phyloP scores from a whole-genome alignment of 495 filamentous ascomycete genomes.

The Penicillium parvum region DNA sequence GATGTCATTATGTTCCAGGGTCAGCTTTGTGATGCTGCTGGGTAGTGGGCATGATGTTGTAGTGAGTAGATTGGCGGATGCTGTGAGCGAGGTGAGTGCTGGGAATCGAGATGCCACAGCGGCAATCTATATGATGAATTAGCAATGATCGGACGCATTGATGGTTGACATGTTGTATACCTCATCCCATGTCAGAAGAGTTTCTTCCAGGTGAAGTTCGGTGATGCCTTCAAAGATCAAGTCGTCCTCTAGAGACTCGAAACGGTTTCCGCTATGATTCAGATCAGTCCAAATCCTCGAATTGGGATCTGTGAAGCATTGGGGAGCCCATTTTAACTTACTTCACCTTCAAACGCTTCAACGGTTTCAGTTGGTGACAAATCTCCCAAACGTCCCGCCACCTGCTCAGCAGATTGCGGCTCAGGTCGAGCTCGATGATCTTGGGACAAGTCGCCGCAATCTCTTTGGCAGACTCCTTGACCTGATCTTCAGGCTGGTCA shows the following conservation, averaged over 20 bases:
- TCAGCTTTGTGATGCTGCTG: conserved; percentile 52
- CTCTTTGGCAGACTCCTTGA: conserved; percentile 19
- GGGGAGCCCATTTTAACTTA: conserved; percentile 46
- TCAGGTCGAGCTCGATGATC: conserved; percentile 79
- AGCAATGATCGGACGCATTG: not conserved
- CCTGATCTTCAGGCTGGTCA: conserved; percentile 31
- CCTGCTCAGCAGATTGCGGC: conserved; percentile 71
- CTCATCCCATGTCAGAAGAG: conserved; percentile 67
- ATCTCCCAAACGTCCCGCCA: conserved; percentile 64
- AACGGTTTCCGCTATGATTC: conserved; percentile 68
- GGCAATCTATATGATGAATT: conserved; percentile 31
- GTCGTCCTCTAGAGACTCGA: conserved; percentile 46
- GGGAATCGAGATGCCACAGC: conserved; percentile 49
- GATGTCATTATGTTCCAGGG: conserved; percentile 74
- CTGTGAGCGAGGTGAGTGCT: conserved; percentile 52
- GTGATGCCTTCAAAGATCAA: conserved; percentile 52
- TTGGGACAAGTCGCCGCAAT: conserved; percentile 47
- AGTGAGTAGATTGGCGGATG: conserved; percentile 50
- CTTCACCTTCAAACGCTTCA: conserved; percentile 68
- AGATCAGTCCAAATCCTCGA: conserved; percentile 21
- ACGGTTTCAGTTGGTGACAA: conserved; percentile 56
- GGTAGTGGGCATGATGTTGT: conserved; percentile 35
- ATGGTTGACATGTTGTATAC: conserved; percentile 32
- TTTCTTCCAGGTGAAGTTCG: conserved; percentile 70
- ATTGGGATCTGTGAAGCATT: too few relatives aligned